Conservation (phyloP, 192 early-diverging fungal species). For the Backusella mclennaniae region DNA sequence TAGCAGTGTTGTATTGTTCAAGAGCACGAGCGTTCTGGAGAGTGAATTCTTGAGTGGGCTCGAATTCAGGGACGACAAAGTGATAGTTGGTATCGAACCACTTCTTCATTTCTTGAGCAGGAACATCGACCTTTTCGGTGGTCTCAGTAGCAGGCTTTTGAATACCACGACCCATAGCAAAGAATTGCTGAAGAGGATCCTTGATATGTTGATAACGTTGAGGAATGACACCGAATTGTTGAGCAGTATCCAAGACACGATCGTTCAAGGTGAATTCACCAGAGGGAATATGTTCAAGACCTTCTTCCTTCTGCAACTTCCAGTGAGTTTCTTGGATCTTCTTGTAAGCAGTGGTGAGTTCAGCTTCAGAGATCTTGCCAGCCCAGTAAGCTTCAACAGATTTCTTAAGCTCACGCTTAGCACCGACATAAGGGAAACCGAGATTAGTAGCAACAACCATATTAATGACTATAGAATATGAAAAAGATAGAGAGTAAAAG, state of each 20-base stretch:
- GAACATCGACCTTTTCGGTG: conserved; percentile 79
- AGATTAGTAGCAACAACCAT: conserved; percentile 51
- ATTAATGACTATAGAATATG: not conserved
- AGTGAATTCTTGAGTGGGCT: conserved; percentile 69
- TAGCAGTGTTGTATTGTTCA: conserved; percentile 88
- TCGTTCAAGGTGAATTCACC: conserved; percentile 98
- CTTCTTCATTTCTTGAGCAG: conserved; percentile 99
- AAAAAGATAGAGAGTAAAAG: not conserved
- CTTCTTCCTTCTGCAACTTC: conserved; percentile 55
- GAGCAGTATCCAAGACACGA: conserved; percentile 58
- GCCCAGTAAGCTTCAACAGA: conserved; percentile 93
- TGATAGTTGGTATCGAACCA: conserved; percentile 99
- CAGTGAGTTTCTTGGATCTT: conserved; percentile 76
- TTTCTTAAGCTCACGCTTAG: conserved; percentile 95
- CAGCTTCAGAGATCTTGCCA: conserved; percentile 74
- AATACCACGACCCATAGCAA: conserved; percentile 96
- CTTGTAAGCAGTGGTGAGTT: conserved; percentile 69
- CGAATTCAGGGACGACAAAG: conserved; percentile 86
- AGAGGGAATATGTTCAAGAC: conserved; percentile 83
- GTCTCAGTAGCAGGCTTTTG: conserved; percentile 67
- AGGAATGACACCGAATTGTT: conserved; percentile 62
- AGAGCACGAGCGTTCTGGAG: conserved; percentile 71
- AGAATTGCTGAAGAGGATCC: conserved; percentile 77
- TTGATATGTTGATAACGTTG: conserved; percentile 52
- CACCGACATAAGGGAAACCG: conserved; percentile 93